phyloP scores from a whole-genome alignment of 257 asterid species.

The Eucommia ulmoides region DNA sequence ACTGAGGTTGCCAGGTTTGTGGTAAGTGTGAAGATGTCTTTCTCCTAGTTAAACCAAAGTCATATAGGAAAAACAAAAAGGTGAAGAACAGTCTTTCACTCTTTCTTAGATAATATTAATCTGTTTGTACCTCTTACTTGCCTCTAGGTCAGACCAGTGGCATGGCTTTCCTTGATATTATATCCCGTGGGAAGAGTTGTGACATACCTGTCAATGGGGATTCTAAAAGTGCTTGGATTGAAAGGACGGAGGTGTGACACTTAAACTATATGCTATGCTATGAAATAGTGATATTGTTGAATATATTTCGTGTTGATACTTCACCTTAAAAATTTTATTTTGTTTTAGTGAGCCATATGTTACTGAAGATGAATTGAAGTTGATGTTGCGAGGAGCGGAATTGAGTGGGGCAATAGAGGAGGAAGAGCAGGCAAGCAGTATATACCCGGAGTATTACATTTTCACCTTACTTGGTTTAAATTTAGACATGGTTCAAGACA shows the following conservation, averaged over 20 bases:
- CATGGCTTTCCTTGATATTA: constrained; percentile 88
- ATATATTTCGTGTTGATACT: not conserved
- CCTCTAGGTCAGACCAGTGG: constrained; percentile 97
- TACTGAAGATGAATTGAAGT: constrained; percentile 92
- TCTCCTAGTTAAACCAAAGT: not conserved
- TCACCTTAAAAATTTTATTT: constrained; percentile 4
- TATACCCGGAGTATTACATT: constrained; percentile 5
- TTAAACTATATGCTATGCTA: not conserved
- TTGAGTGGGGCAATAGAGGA: constrained; percentile 98
- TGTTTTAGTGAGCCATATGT: constrained; percentile 84
- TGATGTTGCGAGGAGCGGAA: constrained; percentile 99
- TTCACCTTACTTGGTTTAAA: not conserved
- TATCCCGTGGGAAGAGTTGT: constrained; percentile 98
- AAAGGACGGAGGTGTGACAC: constrained; percentile 75
- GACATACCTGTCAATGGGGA: constrained; percentile 94
- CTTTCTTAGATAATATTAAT: not conserved
- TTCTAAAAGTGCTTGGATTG: constrained; percentile 87
- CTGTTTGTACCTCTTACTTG: constrained; percentile 4
- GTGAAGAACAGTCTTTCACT: not conserved
- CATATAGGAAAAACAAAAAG: not conserved
- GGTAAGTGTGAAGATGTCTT: not conserved
- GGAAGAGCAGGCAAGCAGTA: constrained; percentile 78
- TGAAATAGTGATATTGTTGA: not conserved
- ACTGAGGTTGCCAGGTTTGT: constrained; percentile 3
- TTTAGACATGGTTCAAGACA: not conserved